phyloP scores from a whole-genome alignment of 75 land plant species.

The Gnetum montanum region DNA sequence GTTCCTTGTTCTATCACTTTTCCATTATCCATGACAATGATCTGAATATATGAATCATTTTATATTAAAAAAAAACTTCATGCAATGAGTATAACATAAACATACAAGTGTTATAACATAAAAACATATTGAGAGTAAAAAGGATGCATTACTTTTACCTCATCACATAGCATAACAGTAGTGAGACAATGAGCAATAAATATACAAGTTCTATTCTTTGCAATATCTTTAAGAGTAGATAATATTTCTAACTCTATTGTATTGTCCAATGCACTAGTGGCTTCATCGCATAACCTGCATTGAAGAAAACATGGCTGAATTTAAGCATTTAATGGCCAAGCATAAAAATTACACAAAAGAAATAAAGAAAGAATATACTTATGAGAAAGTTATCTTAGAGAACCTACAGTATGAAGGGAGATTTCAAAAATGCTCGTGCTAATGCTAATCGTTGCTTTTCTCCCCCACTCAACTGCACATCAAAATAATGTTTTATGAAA shows the following conservation, averaged over 20 bases:
- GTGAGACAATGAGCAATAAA: slow-evolving; percentile 96
- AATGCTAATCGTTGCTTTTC: slow-evolving; percentile 94
- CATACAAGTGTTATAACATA: neutral
- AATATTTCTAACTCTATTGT: slow-evolving; percentile 92
- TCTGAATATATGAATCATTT: slow-evolving; percentile 23
- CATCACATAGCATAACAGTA: slow-evolving; percentile 97
- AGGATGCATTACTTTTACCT: slow-evolving; percentile 31
- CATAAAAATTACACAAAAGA: neutral
- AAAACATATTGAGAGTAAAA: neutral
- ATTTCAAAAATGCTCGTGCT: slow-evolving; percentile 90
- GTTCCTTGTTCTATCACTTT: slow-evolving; percentile 82
- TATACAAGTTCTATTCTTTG: slow-evolving; percentile 70
- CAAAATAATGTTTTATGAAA: neutral
- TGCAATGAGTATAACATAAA: neutral
- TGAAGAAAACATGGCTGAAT: no score
- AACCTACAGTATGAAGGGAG: slow-evolving; percentile 79
- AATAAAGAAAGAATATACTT: no score
- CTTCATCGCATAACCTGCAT: slow-evolving; percentile 96
- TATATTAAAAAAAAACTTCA: neutral
- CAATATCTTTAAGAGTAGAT: slow-evolving; percentile 59
- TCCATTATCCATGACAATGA: slow-evolving; percentile 88
- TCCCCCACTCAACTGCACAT: slow-evolving; percentile 90
- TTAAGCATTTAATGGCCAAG: no score
- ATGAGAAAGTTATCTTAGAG: no score
- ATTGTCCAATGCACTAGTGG: slow-evolving; percentile 97